These are phyloP conservation scores for Pythium periplocum DNA, from an alignment of 352 stramenopile genomes.

Conservation along the genomic window DNA sequence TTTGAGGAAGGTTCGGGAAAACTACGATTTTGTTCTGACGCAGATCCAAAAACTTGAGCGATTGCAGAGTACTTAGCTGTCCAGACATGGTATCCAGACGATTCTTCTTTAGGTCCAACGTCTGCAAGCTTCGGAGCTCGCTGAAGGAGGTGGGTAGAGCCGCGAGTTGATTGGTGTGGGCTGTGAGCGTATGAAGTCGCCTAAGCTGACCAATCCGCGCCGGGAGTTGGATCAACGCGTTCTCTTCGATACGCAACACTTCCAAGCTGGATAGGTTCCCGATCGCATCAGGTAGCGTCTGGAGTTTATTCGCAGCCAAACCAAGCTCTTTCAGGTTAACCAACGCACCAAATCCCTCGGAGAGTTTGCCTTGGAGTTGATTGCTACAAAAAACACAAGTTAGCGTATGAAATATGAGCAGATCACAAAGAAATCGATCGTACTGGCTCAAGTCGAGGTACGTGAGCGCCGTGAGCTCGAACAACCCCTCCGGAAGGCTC, in stretches of 20 bases:
- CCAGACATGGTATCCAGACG: constrained; percentile 38
- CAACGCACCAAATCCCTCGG: constrained; percentile 42
- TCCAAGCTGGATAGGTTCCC: constrained; percentile 43
- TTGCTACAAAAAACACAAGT: constrained; percentile 39
- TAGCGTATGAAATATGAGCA: background rate
- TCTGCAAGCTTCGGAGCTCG: constrained; percentile 45
- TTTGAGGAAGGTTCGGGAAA: constrained; percentile 58
- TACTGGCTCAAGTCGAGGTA: constrained; percentile 78
- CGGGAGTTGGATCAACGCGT: constrained; percentile 40
- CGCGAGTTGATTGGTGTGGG: constrained; percentile 55
- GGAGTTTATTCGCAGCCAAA: constrained; percentile 58
- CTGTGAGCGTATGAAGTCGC: constrained; percentile 55
- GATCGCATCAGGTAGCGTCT: constrained; percentile 47
- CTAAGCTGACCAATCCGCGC: constrained; percentile 42
- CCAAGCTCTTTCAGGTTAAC: constrained; percentile 56
- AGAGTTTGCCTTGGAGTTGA: constrained; percentile 44
- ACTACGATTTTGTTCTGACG: constrained; percentile 58
- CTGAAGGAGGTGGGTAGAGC: constrained; percentile 40
- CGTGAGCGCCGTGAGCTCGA: constrained; percentile 45
- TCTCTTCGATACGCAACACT: constrained; percentile 57
- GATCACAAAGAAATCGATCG: constrained; percentile 7
- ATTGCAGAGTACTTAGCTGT: constrained; percentile 30
- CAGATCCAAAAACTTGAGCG: constrained; percentile 68
- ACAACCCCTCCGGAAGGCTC: constrained; percentile 56
- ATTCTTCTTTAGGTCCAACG: constrained; percentile 79